Percentiles rank a stretch among this genome's conserved stretches.
Conservation (phyloP, 805 yeast genomes). For the Lachancea cidri region DNA sequence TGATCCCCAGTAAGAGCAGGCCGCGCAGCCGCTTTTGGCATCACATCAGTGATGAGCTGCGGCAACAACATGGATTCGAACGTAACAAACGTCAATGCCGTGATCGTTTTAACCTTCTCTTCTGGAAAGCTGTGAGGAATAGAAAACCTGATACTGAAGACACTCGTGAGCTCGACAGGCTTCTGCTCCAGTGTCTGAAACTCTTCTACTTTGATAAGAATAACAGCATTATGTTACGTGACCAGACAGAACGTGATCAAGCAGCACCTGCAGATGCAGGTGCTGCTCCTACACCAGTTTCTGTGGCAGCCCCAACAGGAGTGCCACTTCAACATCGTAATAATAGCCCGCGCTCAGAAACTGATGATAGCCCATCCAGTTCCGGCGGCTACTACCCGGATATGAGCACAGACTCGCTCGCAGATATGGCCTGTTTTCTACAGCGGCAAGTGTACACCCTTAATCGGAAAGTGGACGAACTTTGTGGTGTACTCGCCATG, state of each 20-base stretch:
- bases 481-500: constrained; percentile 3
- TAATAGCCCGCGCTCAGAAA: background rate
- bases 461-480: constrained; percentile 5
- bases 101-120: constrained; percentile 9
- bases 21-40: constrained; percentile 9
- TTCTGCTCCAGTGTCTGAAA: constrained; percentile 5
- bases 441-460: constrained; percentile 6
- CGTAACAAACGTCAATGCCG: constrained; percentile 10
- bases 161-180: constrained; percentile 3
- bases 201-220: constrained; percentile 6
- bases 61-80: constrained; percentile 1
- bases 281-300: background rate
- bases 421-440: constrained; percentile 4
- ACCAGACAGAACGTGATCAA: background rate
- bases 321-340: background rate
- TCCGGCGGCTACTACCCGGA: constrained; percentile 5
- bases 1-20: constrained; percentile 1
- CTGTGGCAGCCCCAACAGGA: background rate
- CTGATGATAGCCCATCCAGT: background rate
- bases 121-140: constrained; percentile 8
- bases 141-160: constrained; percentile 2
- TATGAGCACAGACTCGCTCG: constrained; percentile 4
- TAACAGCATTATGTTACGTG: constrained; percentile 6
- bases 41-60: constrained; percentile 6
- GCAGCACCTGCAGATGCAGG: background rate